phyloP scores from a whole-genome alignment of 106 monocot species.

The Dioscorea alata region DNA sequence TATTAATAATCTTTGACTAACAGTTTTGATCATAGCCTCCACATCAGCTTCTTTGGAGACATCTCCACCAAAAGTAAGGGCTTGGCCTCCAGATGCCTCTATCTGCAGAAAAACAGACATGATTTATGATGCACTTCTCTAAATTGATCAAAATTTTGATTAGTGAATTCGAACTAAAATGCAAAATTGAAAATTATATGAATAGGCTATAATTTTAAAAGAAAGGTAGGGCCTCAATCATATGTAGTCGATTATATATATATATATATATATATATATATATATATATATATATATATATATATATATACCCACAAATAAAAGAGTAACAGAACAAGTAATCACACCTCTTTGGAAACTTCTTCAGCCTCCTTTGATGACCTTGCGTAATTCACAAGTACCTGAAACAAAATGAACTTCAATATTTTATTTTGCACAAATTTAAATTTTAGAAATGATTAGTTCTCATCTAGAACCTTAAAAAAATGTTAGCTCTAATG shows the following conservation, averaged over 20 bases:
- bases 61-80: slow-evolving; percentile 68
- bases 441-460: too few species aligned
- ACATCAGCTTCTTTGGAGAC: slow-evolving; percentile 73
- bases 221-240: background rate
- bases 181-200: background rate
- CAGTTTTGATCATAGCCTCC: slow-evolving; percentile 69
- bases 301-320: too few species aligned
- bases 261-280: too few species aligned
- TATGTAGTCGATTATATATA: background rate
- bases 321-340: background rate
- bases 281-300: too few species aligned
- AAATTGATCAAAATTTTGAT: background rate
- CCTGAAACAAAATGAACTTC: slow-evolving; percentile 32
- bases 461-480: background rate
- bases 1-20: slow-evolving; percentile 18
- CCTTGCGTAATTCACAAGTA: slow-evolving; percentile 96
- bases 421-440: too few species aligned
- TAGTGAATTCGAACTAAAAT: background rate
- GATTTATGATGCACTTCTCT: too few species aligned
- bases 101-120: slow-evolving; percentile 32
- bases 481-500: too few species aligned
- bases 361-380: slow-evolving; percentile 95
- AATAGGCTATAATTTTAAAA: background rate
- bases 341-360: slow-evolving; percentile 72
- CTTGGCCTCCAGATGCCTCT: slow-evolving; percentile 60